Evolutionary conservation across 164 flowering plant genomes (phyloP).

Genomic region (Nymphaea colorata): DNA sequence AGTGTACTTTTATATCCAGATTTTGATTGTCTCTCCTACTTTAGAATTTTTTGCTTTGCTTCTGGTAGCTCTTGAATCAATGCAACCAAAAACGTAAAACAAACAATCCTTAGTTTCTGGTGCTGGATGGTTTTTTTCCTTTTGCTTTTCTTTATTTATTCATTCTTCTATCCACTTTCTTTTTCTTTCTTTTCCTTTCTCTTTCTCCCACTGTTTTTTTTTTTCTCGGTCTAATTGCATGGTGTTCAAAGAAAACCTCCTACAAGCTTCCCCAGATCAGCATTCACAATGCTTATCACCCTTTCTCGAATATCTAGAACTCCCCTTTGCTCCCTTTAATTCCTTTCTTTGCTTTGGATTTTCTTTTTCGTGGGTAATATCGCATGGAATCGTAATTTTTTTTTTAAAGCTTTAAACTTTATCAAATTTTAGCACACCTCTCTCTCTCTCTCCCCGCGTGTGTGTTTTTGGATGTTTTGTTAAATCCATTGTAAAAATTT

Average conservation of each 20-base stretch:
- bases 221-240: not conserved
- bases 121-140: not conserved
- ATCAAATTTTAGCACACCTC: too few species aligned
- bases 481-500: too few species aligned
- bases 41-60: not conserved
- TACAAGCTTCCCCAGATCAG: slow-evolving; percentile 11
- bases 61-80: not conserved
- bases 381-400: too few species aligned
- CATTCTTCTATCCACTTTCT: not conserved
- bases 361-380: slow-evolving; percentile 5
- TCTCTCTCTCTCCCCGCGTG: too few species aligned
- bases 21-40: not conserved
- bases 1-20: not conserved
- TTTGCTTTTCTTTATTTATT: not conserved
- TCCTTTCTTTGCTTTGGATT: slow-evolving; percentile 1
- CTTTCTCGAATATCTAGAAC: slow-evolving; percentile 1
- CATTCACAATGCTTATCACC: not conserved
- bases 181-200: not conserved
- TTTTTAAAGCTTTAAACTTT: too few species aligned
- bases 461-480: too few species aligned
- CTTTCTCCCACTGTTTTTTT: not conserved
- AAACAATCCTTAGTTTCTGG: not conserved
- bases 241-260: slow-evolving; percentile 15
- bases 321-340: slow-evolving; percentile 3
- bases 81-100: not conserved